Percentiles rank a stretch among this genome's conserved stretches.
Evolutionary conservation across 306 rosid species (phyloP).

Genomic region (Pterocarpus santalinus): DNA sequence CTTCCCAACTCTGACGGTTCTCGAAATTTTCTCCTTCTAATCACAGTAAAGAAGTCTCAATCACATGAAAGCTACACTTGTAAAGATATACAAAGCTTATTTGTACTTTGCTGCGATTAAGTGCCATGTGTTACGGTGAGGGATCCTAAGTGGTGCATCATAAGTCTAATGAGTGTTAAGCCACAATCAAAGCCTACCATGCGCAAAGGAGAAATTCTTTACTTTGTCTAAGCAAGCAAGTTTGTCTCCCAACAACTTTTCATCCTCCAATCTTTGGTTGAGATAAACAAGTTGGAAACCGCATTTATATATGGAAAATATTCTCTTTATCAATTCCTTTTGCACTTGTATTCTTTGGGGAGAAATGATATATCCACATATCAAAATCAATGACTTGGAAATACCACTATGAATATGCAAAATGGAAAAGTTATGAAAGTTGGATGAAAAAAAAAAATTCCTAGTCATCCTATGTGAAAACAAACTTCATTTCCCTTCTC

Average conservation of each 20-base stretch:
- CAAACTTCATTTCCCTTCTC: not conserved
- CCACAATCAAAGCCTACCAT: conserved; percentile 32
- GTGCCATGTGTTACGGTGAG: not conserved
- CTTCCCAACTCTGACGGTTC: not conserved
- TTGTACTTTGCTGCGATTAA: conserved; percentile 28
- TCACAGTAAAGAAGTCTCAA: conserved; percentile 2
- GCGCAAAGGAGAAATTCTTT: not conserved
- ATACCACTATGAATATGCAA: not conserved
- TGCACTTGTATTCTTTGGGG: not conserved
- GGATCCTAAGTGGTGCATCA: conserved; percentile 18
- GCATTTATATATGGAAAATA: not conserved
- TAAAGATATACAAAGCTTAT: conserved; percentile 10
- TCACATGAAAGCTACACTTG: conserved; percentile 28
- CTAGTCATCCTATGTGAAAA: no score
- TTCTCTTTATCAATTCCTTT: not conserved
- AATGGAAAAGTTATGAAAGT: not conserved
- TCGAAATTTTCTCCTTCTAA: conserved; percentile 5
- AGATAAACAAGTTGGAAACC: not conserved
- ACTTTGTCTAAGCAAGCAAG: conserved; percentile 6
- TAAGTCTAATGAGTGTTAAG: not conserved
- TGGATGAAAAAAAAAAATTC: not conserved
- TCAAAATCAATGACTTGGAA: conserved; percentile 1
- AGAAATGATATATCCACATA: not conserved
- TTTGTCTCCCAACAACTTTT: conserved; percentile 6
- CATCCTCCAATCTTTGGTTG: conserved; percentile 7